These are phyloP conservation scores for Dipsacomyces acuminosporus DNA, from an alignment of 371 early-diverging fungal species.

Conservation along the genomic window DNA sequence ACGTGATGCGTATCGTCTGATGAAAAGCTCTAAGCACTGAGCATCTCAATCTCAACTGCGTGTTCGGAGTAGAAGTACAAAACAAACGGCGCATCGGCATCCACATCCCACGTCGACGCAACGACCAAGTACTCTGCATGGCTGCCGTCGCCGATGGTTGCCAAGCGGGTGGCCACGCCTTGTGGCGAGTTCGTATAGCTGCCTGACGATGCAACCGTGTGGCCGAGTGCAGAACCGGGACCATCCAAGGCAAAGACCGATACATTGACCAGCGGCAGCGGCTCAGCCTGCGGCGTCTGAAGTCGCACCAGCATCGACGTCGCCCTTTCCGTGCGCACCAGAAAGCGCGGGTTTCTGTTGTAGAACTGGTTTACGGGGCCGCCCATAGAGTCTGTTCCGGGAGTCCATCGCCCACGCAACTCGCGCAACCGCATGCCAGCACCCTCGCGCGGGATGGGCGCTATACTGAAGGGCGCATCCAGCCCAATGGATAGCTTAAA, in stretches of 20 bases:
- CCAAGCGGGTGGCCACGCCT: conserved; percentile 40
- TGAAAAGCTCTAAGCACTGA: neutral
- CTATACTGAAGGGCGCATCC: conserved; percentile 48
- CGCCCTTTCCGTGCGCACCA: conserved; percentile 47
- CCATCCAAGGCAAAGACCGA: conserved; percentile 58
- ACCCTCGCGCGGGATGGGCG: conserved; percentile 70
- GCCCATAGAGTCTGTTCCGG: conserved; percentile 59
- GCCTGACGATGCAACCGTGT: conserved; percentile 65
- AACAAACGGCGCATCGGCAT: conserved; percentile 25
- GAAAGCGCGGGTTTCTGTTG: conserved; percentile 64
- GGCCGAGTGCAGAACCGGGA: conserved; percentile 39
- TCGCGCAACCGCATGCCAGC: conserved; percentile 73
- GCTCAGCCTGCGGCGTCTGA: conserved; percentile 60
- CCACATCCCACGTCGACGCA: conserved; percentile 38
- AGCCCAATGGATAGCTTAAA: conserved; percentile 63
- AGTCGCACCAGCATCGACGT: conserved; percentile 53
- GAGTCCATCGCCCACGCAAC: conserved; percentile 59
- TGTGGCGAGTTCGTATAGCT: conserved; percentile 69
- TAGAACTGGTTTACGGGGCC: conserved; percentile 58
- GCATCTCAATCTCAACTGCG: conserved; percentile 17
- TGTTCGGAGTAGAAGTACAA: conserved; percentile 42
- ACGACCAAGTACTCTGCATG: conserved; percentile 32
- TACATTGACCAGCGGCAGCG: conserved; percentile 66
- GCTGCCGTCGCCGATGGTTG: conserved; percentile 11
- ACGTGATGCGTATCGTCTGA: too few species aligned